These are phyloP conservation scores for Lagerstroemia speciosa DNA, from an alignment of 345 rosid species.

Conservation along the genomic window DNA sequence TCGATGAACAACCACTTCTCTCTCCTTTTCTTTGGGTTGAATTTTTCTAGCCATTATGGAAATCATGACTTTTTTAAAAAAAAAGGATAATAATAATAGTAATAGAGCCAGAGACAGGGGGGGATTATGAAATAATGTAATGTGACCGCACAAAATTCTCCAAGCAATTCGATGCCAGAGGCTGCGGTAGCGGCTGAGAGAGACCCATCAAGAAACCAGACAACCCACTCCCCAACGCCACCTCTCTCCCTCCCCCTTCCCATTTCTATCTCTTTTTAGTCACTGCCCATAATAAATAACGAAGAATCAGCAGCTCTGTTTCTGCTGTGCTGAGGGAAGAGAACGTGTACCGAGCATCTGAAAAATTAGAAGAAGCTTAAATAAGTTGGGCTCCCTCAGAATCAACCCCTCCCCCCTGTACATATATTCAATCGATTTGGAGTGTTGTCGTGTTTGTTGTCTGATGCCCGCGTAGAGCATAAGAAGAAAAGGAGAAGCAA, in stretches of 20 bases:
- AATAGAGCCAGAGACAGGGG: not conserved
- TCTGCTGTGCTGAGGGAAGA: not conserved
- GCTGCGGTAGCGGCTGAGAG: slow-evolving; percentile 4
- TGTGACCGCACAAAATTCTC: not conserved
- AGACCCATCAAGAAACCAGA: slow-evolving; percentile 1
- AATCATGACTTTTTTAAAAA: not conserved
- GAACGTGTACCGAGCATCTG: not conserved
- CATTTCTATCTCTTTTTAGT: not conserved
- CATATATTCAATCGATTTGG: not conserved
- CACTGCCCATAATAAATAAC: not conserved
- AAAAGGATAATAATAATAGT: not conserved
- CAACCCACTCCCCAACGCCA: not conserved
- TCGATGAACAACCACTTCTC: not conserved
- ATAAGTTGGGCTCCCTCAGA: not conserved
- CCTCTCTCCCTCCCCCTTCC: not conserved
- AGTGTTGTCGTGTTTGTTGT: not conserved
- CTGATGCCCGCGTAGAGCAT: not conserved
- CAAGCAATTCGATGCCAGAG: not conserved
- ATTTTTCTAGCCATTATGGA: not conserved
- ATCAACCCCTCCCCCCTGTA: not conserved
- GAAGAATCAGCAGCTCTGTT: not conserved
- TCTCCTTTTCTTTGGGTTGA: not conserved
- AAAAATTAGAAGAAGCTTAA: not conserved
- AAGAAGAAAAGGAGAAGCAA: too few relatives aligned
- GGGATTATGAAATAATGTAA: not conserved